A percentile compares a stretch with the other conserved stretches of the same genome.
Conservation (phyloP, 306 rosid genomes). For the Dryas octopetala region DNA sequence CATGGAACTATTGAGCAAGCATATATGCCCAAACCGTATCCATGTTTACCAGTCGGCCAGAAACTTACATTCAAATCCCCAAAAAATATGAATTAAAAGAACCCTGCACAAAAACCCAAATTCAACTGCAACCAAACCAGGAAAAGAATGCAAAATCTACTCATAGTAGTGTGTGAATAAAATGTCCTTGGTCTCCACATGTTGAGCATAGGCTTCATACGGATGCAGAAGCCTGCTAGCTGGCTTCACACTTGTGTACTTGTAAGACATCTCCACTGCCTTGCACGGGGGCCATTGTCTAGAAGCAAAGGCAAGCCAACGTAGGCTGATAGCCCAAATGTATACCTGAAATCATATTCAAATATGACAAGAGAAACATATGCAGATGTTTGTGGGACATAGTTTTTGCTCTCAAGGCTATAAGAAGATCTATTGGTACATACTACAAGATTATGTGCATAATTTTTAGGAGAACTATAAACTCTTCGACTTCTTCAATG, state of each 20-base stretch:
- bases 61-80: conserved; percentile 47
- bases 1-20: conserved; percentile 29
- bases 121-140: conserved; percentile 38
- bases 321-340: conserved; percentile 56
- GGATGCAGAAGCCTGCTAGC: conserved; percentile 29
- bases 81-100: conserved; percentile 40
- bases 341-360: conserved; percentile 55
- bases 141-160: conserved; percentile 16
- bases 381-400: neutral
- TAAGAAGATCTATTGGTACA: neutral
- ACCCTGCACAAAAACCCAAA: conserved; percentile 47
- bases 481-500: too few species aligned
- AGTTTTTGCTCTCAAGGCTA: neutral
- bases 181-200: conserved; percentile 31
- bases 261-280: conserved; percentile 78
- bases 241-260: conserved; percentile 59
- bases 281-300: conserved; percentile 52
- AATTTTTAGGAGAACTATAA: neutral
- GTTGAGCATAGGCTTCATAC: conserved; percentile 25
- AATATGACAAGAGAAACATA: conserved; percentile 15
- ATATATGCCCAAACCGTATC: conserved; percentile 26
- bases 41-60: conserved; percentile 46
- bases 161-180: conserved; percentile 26
- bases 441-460: neutral
- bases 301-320: conserved; percentile 79